phyloP scores from a whole-genome alignment of 2,329 filamentous ascomycete genomes.

The Microdochium bolleyi region DNA sequence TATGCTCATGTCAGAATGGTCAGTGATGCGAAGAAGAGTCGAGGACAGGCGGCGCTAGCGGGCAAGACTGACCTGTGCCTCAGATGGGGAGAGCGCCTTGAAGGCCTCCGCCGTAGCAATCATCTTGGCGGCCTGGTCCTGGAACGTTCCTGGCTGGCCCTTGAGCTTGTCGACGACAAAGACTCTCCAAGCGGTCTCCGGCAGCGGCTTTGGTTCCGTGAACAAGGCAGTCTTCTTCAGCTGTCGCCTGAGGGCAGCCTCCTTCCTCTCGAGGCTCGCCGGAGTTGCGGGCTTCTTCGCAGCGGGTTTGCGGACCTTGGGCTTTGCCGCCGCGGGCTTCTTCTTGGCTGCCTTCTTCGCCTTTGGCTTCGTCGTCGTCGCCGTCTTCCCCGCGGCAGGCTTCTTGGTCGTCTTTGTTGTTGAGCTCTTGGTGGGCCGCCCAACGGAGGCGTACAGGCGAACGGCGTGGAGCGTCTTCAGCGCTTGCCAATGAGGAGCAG shows the following conservation, averaged over 20 bases:
- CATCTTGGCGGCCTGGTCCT: constrained; percentile 12
- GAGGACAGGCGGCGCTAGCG: not conserved
- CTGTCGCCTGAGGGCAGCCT: not conserved
- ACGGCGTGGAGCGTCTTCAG: not conserved
- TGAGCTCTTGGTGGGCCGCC: not conserved
- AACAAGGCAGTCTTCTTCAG: constrained; percentile 33
- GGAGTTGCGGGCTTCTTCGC: constrained; percentile 21
- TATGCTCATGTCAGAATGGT: constrained; percentile 10
- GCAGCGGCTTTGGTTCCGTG: constrained; percentile 24
- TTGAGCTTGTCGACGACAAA: constrained; percentile 24
- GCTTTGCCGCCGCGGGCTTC: constrained; percentile 20
- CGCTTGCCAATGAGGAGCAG: not conserved
- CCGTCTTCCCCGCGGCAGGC: not conserved
- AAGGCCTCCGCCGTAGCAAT: constrained; percentile 21
- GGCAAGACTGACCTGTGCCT: constrained; percentile 32
- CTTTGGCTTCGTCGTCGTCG: constrained; percentile 5
- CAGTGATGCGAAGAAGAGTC: not conserved
- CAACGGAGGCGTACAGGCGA: not conserved
- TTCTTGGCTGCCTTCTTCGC: constrained; percentile 12
- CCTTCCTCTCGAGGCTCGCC: not conserved
- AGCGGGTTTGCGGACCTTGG: constrained; percentile 27
- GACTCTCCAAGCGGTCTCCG: constrained; percentile 26
- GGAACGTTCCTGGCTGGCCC: constrained; percentile 5
- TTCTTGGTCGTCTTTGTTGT: constrained; percentile 2
- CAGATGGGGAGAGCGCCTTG: constrained; percentile 28